Conservation (phyloP, 345 rosid species). For the Gossypium arboreum region DNA sequence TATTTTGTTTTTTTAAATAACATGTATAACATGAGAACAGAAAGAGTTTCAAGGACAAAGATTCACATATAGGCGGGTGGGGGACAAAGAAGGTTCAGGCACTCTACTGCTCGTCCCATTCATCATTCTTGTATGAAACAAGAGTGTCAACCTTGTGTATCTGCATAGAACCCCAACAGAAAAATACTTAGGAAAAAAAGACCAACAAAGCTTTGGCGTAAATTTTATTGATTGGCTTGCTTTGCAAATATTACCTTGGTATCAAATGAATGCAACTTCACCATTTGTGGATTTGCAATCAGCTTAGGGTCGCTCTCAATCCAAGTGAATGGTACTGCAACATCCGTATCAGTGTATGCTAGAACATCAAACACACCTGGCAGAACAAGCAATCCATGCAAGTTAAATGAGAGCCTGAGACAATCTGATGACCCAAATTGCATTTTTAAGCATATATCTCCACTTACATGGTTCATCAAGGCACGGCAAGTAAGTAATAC, state of each 20-base stretch:
- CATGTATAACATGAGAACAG: slow-evolving; percentile 30
- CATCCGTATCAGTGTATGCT: slow-evolving; percentile 83
- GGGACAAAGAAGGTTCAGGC: not conserved
- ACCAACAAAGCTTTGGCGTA: not conserved
- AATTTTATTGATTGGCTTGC: not conserved
- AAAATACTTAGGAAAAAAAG: not conserved
- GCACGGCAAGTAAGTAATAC: slow-evolving; percentile 93
- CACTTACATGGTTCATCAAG: slow-evolving; percentile 85
- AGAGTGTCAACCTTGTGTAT: slow-evolving; percentile 96
- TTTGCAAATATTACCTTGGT: slow-evolving; percentile 55
- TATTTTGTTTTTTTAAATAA: too few relatives aligned
- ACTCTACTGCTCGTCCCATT: slow-evolving; percentile 77
- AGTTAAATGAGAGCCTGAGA: not conserved
- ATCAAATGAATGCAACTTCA: slow-evolving; percentile 89
- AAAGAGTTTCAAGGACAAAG: slow-evolving; percentile 6
- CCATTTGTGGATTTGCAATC: slow-evolving; percentile 97
- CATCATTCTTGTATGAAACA: slow-evolving; percentile 92
- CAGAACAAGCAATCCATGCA: slow-evolving; percentile 9
- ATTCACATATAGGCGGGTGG: slow-evolving; percentile 35
- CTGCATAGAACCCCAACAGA: slow-evolving; percentile 32
- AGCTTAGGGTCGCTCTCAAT: slow-evolving; percentile 87
- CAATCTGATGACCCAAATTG: not conserved
- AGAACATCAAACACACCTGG: slow-evolving; percentile 92
- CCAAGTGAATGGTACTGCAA: slow-evolving; percentile 93
- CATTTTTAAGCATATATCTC: not conserved